Base-by-base conservation (phyloP, 1,284 basidiomycete genomes). In the Cryptococcus hybrid region DNA sequence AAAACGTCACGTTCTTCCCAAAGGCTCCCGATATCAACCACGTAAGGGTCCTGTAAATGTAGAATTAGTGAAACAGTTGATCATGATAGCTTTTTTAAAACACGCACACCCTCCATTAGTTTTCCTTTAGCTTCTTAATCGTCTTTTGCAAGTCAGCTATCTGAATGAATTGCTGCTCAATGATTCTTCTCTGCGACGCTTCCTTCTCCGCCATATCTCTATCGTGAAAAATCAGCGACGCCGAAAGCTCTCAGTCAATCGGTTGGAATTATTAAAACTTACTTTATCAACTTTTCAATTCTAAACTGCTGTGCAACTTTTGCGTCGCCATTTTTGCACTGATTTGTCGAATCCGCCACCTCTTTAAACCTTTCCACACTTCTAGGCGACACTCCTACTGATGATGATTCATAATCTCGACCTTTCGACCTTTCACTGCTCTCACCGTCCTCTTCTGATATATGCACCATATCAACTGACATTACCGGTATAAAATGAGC, bases 201-300 rank as follows among this genome's bases (percentile, higher is more conserved):
- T 72, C 68, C 51, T 72, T 70, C 12, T 59, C 57, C 3, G 65
- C 63, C 67, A 70, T 69, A 40, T 67, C 62, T 40, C 67, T 69
- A 36, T n/a, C 36, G 30, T 30, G 36, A 38, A n/a, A 44, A n/a
- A 47, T 37, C 15, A 55, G 18, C 18, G 30, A 11, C 24, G 8
- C 9, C 11, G 45, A 5, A 49, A 13, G 18, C 18, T 18, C 18
- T 18, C 18, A 18, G 18, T 18, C 13, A 7, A n/a, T 13, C 4
- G 18, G 12, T 13, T 18, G 5, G 39, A 43, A 36, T 2, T 13
- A 15, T 13, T 3, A 8, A 24, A 7, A 13, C 66, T 62, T 49
- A 68, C 66, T 49, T 59, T 58, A 64, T 60, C 36, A 64, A 44
- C 9, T 60, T 55, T 24, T 62, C 56, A 2, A 67, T 54, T 44